A percentile compares a stretch with the other conserved stretches of the same genome.
Evolutionary conservation across 352 stramenopile species (phyloP).

Genomic region (Globisporangium cederbergense): DNA sequence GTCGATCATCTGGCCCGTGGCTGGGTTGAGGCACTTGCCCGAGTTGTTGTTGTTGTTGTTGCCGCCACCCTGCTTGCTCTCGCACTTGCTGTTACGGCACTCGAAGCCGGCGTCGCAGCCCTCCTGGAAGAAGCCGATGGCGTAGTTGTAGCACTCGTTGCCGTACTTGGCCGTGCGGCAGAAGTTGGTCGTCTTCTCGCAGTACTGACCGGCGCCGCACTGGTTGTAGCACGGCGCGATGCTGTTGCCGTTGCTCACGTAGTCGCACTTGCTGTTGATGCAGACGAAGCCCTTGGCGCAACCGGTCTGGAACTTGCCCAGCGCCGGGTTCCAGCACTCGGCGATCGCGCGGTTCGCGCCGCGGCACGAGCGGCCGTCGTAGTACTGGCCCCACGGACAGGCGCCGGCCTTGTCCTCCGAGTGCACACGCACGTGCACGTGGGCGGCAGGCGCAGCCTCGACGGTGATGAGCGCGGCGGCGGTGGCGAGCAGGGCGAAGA

Average conservation of each 20-base stretch:
- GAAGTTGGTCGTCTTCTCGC: slow-evolving; percentile 11
- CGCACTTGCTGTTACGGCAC: slow-evolving; percentile 17
- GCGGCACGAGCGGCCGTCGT: slow-evolving; percentile 1
- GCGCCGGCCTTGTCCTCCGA: slow-evolving; percentile 9
- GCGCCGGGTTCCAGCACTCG: slow-evolving; percentile 4
- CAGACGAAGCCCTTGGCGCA: slow-evolving; percentile 8
- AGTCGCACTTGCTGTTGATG: slow-evolving; percentile 7
- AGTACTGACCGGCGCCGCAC: slow-evolving; percentile 2
- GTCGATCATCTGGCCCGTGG: slow-evolving; percentile 15
- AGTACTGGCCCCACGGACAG: background rate
- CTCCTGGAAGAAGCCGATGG: slow-evolving; percentile 11
- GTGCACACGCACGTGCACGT: slow-evolving; percentile 14
- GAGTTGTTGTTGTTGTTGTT: background rate
- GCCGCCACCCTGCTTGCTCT: background rate
- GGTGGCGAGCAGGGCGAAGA: slow-evolving; percentile 5
- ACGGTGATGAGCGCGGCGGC: slow-evolving; percentile 1
- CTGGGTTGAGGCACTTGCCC: slow-evolving; percentile 13
- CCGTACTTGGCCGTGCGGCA: slow-evolving; percentile 6
- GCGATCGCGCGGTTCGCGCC: background rate
- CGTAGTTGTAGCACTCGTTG: slow-evolving; percentile 16
- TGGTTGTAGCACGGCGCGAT: slow-evolving; percentile 2
- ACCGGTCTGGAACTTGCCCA: slow-evolving; percentile 1
- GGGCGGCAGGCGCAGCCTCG: slow-evolving; percentile 1
- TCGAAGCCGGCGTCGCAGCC: slow-evolving; percentile 10
- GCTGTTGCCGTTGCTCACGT: background rate